These are phyloP conservation scores for Canariomyces notabilis DNA, from an alignment of 2,329 filamentous ascomycete species.

Conservation along the genomic window DNA sequence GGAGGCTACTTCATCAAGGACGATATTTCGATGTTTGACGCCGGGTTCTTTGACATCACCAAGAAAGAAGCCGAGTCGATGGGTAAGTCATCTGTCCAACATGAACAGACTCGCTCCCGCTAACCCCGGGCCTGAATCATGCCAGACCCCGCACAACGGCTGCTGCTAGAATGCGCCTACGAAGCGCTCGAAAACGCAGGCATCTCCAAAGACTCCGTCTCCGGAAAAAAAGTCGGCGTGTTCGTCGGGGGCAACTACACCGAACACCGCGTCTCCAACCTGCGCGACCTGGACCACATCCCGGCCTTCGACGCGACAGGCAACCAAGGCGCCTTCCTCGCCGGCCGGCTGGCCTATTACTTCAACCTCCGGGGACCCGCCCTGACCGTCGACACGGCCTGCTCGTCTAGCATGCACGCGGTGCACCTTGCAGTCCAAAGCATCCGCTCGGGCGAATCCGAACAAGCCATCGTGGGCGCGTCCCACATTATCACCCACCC, in stretches of 20 bases:
- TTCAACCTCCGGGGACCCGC: slow-evolving; percentile 23
- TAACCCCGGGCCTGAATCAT: not conserved
- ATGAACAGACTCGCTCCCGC: not conserved
- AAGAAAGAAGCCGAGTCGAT: slow-evolving; percentile 33
- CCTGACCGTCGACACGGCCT: slow-evolving; percentile 25
- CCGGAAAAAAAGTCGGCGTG: slow-evolving; percentile 30
- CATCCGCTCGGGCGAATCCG: slow-evolving; percentile 23
- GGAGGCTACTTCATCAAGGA: slow-evolving; percentile 32
- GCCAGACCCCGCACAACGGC: slow-evolving; percentile 29
- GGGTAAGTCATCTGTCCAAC: slow-evolving; percentile 22
- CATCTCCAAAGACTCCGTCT: slow-evolving; percentile 27
- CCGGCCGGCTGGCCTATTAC: slow-evolving; percentile 24
- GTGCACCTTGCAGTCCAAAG: slow-evolving; percentile 25
- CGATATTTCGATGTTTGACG: slow-evolving; percentile 30
- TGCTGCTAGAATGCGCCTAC: slow-evolving; percentile 32
- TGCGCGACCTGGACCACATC: slow-evolving; percentile 23
- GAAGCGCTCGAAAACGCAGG: slow-evolving; percentile 34
- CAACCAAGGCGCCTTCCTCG: slow-evolving; percentile 23
- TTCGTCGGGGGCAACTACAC: slow-evolving; percentile 29
- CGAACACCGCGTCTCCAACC: slow-evolving; percentile 21
- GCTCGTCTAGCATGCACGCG: slow-evolving; percentile 25
- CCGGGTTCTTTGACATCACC: slow-evolving; percentile 35
- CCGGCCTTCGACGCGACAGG: slow-evolving; percentile 24
- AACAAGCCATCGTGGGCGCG: slow-evolving; percentile 23
- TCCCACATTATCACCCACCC: slow-evolving; percentile 24